Evolutionary conservation across 2,329 filamentous ascomycete genomes (phyloP), one percentile per base, ranked within the genome.

Genomic region (Celoporthe dispersa): DNA sequence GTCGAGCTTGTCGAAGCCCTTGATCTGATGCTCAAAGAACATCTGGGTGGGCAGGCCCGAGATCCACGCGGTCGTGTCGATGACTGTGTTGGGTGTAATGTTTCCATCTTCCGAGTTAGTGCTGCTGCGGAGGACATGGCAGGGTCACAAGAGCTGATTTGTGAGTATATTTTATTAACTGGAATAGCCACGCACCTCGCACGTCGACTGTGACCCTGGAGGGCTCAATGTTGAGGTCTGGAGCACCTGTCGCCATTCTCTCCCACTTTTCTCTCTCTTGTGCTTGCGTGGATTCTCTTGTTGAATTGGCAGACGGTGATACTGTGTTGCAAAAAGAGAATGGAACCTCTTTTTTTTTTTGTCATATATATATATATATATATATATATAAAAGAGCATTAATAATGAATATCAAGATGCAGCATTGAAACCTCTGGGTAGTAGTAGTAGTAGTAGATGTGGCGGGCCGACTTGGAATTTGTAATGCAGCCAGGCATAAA

Each of bases 1-100:
- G 8, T 75, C 74, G 22, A 84, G 75, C 19, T 77, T 70, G 1
- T 76, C 75, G 35, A 79, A 77, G 28, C 80, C 82, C 66, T 75
- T 75, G 64, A 83, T 82, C n/a, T 25, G 57, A 25, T 55, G 62
- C 48, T 55, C 65, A 35, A 70, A 57, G 55, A 71, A 67, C 7
- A 31, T 7, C 5, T 33, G n/a, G 5, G 62, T 66, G n/a, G 66
- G 53, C 1, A 68, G 3, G 7, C 16, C 39, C n/a, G 55, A 66
- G 8, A 71, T 12, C 66, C 69, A 63, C 25, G 62, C 51, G 3
- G 66, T 70, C 7, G 69, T 66, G 11, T 71, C 67, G 55, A 71
- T 68, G 55, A 71, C 66, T 71, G 35, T 33, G 28, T 28, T 7
- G n/a, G n/a, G 11, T 53, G 19, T 44, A 8, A 6, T n/a, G n/a